Evolutionary conservation across 495 filamentous ascomycete genomes (phyloP).

Genomic region (Lasiosphaeria hispida): DNA sequence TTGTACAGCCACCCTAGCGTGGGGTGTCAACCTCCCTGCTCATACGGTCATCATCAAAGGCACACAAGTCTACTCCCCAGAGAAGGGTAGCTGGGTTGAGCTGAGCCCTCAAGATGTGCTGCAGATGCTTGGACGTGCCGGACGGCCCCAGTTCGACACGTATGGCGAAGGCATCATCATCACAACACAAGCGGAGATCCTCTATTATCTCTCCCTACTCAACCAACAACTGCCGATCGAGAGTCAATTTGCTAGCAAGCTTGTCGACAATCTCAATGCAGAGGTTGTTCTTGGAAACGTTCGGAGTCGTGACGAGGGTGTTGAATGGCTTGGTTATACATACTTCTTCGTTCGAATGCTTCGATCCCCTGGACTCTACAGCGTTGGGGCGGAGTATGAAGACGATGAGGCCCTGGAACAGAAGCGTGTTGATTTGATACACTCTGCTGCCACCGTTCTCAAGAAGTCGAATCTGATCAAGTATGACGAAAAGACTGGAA

Average conservation of each 20-base stretch:
- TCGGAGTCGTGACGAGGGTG: conserved; percentile 88
- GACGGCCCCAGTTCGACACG: conserved; percentile 93
- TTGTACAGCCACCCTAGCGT: conserved; percentile 92
- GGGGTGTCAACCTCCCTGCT: conserved; percentile 93
- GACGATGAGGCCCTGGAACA: conserved; percentile 89
- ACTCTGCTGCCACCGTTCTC: conserved; percentile 85
- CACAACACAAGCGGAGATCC: conserved; percentile 88
- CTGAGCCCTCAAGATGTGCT: conserved; percentile 95
- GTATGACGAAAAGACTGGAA: conserved; percentile 92
- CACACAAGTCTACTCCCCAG: conserved; percentile 95
- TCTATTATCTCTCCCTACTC: conserved; percentile 92
- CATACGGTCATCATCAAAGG: conserved; percentile 98
- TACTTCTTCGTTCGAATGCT: conserved; percentile 99
- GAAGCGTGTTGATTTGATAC: conserved; percentile 92
- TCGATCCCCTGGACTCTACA: conserved; percentile 91
- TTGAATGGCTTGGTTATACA: conserved; percentile 98
- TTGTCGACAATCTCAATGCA: conserved; percentile 96
- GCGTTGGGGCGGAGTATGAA: conserved; percentile 92
- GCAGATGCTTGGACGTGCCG: conserved; percentile 97
- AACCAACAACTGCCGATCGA: conserved; percentile 98
- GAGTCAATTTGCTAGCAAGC: conserved; percentile 87
- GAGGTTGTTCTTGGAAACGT: conserved; percentile 95
- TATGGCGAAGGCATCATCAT: conserved; percentile 99
- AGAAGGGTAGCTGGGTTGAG: conserved; percentile 99
- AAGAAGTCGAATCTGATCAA: conserved; percentile 87